Conservation (phyloP, 257 asterid species). For the Nyctanthes arbortristis region DNA sequence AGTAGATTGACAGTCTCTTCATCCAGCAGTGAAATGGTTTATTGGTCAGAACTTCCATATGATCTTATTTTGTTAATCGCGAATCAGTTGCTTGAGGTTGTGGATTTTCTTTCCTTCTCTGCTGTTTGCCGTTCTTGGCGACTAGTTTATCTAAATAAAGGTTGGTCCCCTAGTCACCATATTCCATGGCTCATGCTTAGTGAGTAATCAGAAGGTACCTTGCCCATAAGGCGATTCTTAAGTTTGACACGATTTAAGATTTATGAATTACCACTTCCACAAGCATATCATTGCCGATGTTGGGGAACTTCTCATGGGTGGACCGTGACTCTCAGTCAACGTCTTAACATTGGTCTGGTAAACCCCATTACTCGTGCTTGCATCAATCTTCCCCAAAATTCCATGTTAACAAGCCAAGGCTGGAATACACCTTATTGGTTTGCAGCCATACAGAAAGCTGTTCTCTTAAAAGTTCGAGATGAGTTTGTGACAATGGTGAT, state of each 20-base stretch:
- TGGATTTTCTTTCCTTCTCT: constrained; percentile 42
- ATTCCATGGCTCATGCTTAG: constrained; percentile 34
- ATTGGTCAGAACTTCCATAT: constrained; percentile 34
- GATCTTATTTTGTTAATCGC: constrained; percentile 26
- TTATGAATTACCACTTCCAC: constrained; percentile 21
- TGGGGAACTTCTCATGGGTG: constrained; percentile 39
- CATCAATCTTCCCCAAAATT: constrained; percentile 24
- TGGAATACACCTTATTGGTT: constrained; percentile 15
- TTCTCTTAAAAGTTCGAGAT: constrained; percentile 15
- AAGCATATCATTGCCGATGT: constrained; percentile 29
- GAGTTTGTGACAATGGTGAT: constrained; percentile 15
- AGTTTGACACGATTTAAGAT: constrained; percentile 23
- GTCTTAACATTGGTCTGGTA: constrained; percentile 16
- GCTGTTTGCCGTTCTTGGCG: constrained; percentile 48
- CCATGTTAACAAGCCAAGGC: not conserved
- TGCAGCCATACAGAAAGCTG: constrained; percentile 20
- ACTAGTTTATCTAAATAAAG: constrained; percentile 17
- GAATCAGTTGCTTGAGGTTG: constrained; percentile 21
- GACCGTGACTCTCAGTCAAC: constrained; percentile 24
- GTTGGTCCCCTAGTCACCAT: constrained; percentile 24
- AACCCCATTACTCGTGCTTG: constrained; percentile 25
- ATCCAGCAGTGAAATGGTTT: constrained; percentile 13
- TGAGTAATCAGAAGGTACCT: constrained; percentile 9
- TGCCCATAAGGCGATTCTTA: constrained; percentile 14
- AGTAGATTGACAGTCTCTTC: not conserved